These are phyloP conservation scores for Tolypocladium sp. DNA, from an alignment of 2,329 filamentous ascomycete genomes.

Conservation along the genomic window DNA sequence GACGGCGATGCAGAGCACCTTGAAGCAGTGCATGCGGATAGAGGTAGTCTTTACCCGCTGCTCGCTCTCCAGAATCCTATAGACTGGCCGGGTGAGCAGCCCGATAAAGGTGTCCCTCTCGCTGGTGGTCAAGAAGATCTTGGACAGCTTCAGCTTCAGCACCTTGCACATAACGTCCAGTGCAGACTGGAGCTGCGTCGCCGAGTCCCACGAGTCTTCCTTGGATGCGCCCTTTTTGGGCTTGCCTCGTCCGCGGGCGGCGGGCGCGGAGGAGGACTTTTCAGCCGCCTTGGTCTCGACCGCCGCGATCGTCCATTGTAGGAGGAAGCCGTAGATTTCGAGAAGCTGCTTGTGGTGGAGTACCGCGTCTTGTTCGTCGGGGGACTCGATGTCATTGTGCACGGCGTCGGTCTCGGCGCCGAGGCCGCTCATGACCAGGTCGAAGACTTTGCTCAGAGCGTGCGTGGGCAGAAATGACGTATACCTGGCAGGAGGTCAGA, in stretches of 20 bases:
- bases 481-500: slow-evolving; percentile 67
- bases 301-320: slow-evolving; percentile 93
- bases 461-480: slow-evolving; percentile 70
- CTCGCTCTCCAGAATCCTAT: slow-evolving; percentile 90
- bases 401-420: slow-evolving; percentile 79
- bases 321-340: slow-evolving; percentile 86
- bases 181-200: slow-evolving; percentile 75
- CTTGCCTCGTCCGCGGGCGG: slow-evolving; percentile 64
- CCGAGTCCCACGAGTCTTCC: slow-evolving; percentile 81
- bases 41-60: slow-evolving; percentile 79
- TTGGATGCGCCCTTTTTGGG: slow-evolving; percentile 72
- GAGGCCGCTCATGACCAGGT: slow-evolving; percentile 78
- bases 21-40: slow-evolving; percentile 95
- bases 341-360: slow-evolving; percentile 83
- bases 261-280: slow-evolving; percentile 62
- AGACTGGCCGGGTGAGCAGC: slow-evolving; percentile 84
- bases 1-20: slow-evolving; percentile 89
- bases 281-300: slow-evolving; percentile 90
- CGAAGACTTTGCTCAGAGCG: slow-evolving; percentile 85
- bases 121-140: slow-evolving; percentile 92
- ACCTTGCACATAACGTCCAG: slow-evolving; percentile 95
- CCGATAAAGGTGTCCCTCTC: slow-evolving; percentile 93
- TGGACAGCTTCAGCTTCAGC: slow-evolving; percentile 80
- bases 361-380: slow-evolving; percentile 80
- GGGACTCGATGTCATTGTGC: slow-evolving; percentile 73